A percentile compares a stretch with the other conserved stretches of the same genome.
Evolutionary conservation across 2,329 filamentous ascomycete species (phyloP).

Genomic region (Colletotrichum sublineola): DNA sequence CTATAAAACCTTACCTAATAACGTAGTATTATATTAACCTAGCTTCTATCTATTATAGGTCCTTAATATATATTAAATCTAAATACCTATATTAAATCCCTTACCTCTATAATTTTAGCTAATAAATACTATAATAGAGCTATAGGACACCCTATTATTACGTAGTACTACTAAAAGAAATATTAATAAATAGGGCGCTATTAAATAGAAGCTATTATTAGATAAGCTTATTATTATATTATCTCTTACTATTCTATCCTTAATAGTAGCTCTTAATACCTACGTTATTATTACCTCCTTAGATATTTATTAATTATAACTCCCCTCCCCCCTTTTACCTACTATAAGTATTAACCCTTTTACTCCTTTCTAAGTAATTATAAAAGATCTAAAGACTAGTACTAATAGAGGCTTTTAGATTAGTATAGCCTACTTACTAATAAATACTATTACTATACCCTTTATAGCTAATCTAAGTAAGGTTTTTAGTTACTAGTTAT

Average conservation of each 20-base stretch:
- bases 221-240: conserved; percentile 45
- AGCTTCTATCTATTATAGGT: too few relatives aligned
- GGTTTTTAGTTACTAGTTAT: background rate
- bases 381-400: background rate
- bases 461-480: background rate
- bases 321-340: background rate
- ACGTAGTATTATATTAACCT: too few relatives aligned
- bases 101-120: too few relatives aligned
- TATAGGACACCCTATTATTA: too few relatives aligned
- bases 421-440: background rate
- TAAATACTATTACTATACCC: background rate
- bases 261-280: conserved; percentile 45
- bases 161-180: too few relatives aligned
- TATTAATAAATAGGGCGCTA: too few relatives aligned
- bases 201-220: conserved; percentile 41
- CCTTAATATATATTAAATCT: too few relatives aligned
- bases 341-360: background rate
- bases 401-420: conserved; percentile 26
- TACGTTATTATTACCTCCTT: conserved; percentile 44
- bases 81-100: too few relatives aligned
- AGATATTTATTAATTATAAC: conserved; percentile 32
- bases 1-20: too few relatives aligned
- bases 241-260: conserved; percentile 42
- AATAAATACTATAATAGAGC: too few relatives aligned
- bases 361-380: background rate